Conservation (phyloP, 371 early-diverging fungal genomes). For the Mucor racemosus region DNA sequence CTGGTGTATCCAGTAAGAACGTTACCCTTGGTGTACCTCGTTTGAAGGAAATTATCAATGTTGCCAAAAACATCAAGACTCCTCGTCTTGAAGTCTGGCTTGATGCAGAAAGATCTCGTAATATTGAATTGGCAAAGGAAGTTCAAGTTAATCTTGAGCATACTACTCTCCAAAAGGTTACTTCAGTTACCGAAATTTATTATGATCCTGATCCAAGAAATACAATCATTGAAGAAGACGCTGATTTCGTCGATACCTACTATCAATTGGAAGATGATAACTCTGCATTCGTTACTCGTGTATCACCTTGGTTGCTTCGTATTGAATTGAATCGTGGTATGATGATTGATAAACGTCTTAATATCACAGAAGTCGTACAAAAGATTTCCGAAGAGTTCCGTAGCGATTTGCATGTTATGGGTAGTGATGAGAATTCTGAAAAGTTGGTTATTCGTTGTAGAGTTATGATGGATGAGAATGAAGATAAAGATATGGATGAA, state of each 20-base stretch:
- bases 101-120: conserved; percentile 73
- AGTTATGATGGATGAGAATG: conserved; percentile 71
- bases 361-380: conserved; percentile 78
- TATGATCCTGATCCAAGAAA: conserved; percentile 96
- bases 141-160: conserved; percentile 94
- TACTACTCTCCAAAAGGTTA: conserved; percentile 88
- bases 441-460: conserved; percentile 93
- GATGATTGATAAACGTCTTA: conserved; percentile 91
- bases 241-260: conserved; percentile 92
- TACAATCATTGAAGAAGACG: conserved; percentile 92
- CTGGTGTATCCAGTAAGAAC: conserved; percentile 98
- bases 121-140: conserved; percentile 88
- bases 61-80: conserved; percentile 97
- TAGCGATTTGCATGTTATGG: conserved; percentile 78
- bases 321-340: conserved; percentile 88
- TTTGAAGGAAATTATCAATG: conserved; percentile 99
- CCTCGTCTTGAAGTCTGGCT: conserved; percentile 93
- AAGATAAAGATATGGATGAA: conserved; percentile 64
- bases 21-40: conserved; percentile 99
- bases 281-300: conserved; percentile 56
- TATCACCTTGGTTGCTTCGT: conserved; percentile 97
- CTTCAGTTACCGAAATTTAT: conserved; percentile 89
- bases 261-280: conserved; percentile 86
- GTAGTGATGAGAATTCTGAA: conserved; percentile 93
- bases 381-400: conserved; percentile 81